phyloP scores from a whole-genome alignment of 257 asterid species.

The Marsdenia floribunda region DNA sequence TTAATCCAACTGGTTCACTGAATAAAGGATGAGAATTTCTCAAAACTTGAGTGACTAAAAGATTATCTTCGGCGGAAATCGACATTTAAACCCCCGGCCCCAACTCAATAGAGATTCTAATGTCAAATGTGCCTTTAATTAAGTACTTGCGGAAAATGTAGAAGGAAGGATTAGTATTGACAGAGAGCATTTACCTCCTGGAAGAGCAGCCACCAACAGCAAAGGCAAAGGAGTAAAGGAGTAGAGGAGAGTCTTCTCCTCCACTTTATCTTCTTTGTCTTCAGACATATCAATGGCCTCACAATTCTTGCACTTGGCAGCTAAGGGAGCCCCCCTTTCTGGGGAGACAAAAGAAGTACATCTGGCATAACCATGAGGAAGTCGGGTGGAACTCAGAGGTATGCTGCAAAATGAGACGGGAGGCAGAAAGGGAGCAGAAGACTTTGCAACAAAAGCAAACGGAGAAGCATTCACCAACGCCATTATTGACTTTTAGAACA shows the following conservation, averaged over 20 bases:
- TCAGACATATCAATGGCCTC: constrained; percentile 20
- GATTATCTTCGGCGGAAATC: not conserved
- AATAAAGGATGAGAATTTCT: not conserved
- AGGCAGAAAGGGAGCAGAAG: constrained; percentile 26
- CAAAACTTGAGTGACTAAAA: not conserved
- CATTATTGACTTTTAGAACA: constrained; percentile 29
- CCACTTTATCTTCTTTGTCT: constrained; percentile 12
- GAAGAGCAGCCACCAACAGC: constrained; percentile 62
- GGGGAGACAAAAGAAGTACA: constrained; percentile 3
- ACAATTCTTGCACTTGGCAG: constrained; percentile 19
- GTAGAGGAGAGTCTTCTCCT: constrained; percentile 37
- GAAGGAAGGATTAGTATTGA: not conserved
- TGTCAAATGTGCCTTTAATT: not conserved
- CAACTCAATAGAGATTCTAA: too few species aligned
- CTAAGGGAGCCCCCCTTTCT: constrained; percentile 23
- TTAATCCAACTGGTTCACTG: not conserved
- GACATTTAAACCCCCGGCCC: not conserved
- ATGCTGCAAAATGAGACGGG: constrained; percentile 19
- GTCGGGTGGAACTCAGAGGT: constrained; percentile 12
- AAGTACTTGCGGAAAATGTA: not conserved
- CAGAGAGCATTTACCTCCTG: constrained; percentile 61
- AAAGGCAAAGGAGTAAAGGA: constrained; percentile 56
- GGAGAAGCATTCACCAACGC: constrained; percentile 48
- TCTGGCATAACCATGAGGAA: constrained; percentile 9
- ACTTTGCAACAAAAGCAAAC: constrained; percentile 25